Base-by-base conservation (phyloP, 805 yeast genomes). In the Candida krabiensis region DNA sequence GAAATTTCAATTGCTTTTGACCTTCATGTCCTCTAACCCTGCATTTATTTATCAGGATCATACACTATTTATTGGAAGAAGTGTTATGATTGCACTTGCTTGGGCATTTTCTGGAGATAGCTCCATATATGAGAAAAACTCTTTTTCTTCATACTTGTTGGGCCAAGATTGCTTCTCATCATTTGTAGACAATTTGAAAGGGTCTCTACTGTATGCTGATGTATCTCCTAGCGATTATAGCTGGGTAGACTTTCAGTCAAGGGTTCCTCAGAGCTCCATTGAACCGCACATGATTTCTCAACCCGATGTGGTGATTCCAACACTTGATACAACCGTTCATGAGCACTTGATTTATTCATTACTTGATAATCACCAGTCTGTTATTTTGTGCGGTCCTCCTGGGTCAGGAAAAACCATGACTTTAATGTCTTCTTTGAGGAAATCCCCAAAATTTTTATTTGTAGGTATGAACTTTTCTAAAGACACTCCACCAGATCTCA, bases 401-500 rank as follows among this genome's bases (percentile, higher is more conserved):
- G 98, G 98, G 4, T 84, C 96, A 0, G 98, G 98, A 41, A 91
- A 91, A 56, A 90, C 98, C 0, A 90, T 91, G 98, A 80, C 90
- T 0, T 62, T 91, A 14, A 71, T 86, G 47, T 77, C 82, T 32
- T 80, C 88, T 0, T 56, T 91, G 28, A 65, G 86, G 30, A 68
- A 67, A 37, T 70, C 83, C 0, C 71, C 80, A 0, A 69, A 73
- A 12, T 66, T 79, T 41, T 84, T 79, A 15, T 64, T 88, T 2
- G 70, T 80, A 3, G 77, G 87, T 4, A 58, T 91, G 49, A 91
- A 88, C 50, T 88, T 90, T 52, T 87, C 96, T 2, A 86, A 86
- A 45, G 89, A 85, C 14, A 83, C 95, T 0, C 65, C 81, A 0
- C 85, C 91, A 0, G 64, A 62, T 1, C 63, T 80, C 4, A 61